phyloP scores from a whole-genome alignment of 1,284 basidiomycete genomes.

The Stereum hirsutum region DNA sequence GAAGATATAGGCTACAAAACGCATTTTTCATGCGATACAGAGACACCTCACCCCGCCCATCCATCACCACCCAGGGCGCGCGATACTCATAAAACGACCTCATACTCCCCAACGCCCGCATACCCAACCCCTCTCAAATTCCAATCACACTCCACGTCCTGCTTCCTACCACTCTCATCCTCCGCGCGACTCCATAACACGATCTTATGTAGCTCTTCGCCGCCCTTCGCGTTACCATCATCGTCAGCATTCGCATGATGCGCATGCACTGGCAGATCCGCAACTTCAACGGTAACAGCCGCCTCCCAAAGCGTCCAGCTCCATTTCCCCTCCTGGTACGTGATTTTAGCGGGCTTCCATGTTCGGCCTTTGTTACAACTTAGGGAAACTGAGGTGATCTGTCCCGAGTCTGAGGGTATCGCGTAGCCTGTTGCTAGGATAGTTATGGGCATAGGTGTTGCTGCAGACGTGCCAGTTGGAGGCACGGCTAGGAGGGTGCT shows the following conservation, averaged over 20 bases:
- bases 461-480: no score
- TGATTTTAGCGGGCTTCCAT: constrained; percentile 41
- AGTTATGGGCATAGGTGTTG: constrained; percentile 10
- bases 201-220: constrained; percentile 7
- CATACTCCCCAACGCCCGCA: constrained; percentile 20
- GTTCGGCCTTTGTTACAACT: no score
- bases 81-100: no score
- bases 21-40: no score
- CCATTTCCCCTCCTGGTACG: constrained; percentile 55
- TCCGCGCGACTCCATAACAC: constrained; percentile 29
- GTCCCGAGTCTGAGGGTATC: no score
- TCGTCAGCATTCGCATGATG: no score
- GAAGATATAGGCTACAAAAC: no score
- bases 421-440: constrained; percentile 53
- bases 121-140: constrained; percentile 53
- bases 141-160: constrained; percentile 40
- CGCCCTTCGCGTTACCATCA: background rate
- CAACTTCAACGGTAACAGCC: constrained; percentile 20
- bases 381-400: no score
- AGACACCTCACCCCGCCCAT: no score
- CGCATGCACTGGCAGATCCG: no score
- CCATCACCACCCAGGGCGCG: no score
- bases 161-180: constrained; percentile 32
- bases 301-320: constrained; percentile 66
- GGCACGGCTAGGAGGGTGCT: no score